Percentiles rank a stretch among this genome's conserved stretches.
Evolutionary conservation across 2,329 filamentous ascomycete genomes (phyloP).

Genomic region (Pseudogymnoascus sp.): DNA sequence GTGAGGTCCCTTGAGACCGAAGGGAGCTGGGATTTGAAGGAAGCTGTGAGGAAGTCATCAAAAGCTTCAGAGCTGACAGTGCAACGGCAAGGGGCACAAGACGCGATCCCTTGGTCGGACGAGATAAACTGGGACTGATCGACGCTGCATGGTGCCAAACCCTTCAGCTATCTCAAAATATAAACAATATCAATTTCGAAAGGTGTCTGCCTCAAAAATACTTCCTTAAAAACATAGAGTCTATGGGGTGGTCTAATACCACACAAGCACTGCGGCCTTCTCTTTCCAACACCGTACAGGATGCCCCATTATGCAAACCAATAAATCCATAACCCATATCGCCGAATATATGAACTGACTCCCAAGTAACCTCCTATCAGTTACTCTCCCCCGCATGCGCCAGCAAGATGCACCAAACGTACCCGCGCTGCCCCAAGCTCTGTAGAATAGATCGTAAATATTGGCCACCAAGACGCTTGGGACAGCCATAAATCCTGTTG

Average conservation of each 20-base stretch:
- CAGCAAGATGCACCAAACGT: background rate
- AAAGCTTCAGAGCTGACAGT: conserved; percentile 59
- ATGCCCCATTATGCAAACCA: background rate
- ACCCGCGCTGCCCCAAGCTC: background rate
- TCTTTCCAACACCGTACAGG: background rate
- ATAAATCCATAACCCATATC: background rate
- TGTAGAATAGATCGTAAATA: background rate
- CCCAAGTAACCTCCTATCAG: background rate
- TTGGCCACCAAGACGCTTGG: background rate
- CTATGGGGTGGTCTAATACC: background rate
- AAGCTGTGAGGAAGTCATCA: conserved; percentile 54
- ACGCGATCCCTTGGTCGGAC: conserved; percentile 58
- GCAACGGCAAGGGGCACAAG: conserved; percentile 56
- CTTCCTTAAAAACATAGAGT: background rate
- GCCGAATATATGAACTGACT: background rate
- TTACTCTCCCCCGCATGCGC: too few species aligned
- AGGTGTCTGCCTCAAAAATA: background rate
- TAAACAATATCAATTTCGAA: background rate
- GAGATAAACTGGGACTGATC: conserved; percentile 32
- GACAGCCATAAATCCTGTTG: background rate
- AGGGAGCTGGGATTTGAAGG: conserved; percentile 30
- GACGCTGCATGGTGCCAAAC: background rate
- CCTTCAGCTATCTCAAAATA: background rate
- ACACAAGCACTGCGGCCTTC: background rate
- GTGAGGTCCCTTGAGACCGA: conserved; percentile 36